Percentiles rank a stretch among this genome's conserved stretches.
phyloP scores from a whole-genome alignment of 768 basidiomycete species.

The Rhizopogon roseolus region DNA sequence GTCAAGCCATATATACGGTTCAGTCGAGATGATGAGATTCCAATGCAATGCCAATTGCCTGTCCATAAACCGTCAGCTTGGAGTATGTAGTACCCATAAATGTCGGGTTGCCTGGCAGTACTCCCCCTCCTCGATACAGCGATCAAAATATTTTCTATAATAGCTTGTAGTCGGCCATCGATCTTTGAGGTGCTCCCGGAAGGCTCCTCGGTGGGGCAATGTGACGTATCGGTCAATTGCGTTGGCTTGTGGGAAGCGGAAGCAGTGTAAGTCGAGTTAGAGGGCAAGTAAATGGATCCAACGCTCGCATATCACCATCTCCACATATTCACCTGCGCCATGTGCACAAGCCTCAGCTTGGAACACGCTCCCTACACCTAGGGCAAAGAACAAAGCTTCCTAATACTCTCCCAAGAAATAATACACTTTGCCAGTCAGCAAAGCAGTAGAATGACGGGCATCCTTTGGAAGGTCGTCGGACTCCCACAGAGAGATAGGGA shows the following conservation, averaged over 20 bases:
- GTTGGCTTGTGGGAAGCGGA: slow-evolving; percentile 54
- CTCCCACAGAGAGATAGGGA: no score
- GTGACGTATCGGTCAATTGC: slow-evolving; percentile 93
- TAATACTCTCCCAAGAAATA: slow-evolving; percentile 95
- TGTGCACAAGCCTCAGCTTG: slow-evolving; percentile 60
- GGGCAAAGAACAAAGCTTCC: slow-evolving; percentile 92
- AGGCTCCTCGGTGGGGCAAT: slow-evolving; percentile 53
- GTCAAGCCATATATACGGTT: slow-evolving; percentile 69
- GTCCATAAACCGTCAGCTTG: slow-evolving; percentile 2
- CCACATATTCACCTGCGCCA: slow-evolving; percentile 82
- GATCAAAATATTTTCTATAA: slow-evolving; percentile 88
- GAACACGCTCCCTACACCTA: slow-evolving; percentile 86
- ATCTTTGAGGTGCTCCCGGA: slow-evolving; percentile 50
- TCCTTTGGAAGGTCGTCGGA: slow-evolving; percentile 66
- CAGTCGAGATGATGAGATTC: slow-evolving; percentile 88
- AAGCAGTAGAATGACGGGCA: slow-evolving; percentile 78
- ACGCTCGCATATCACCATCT: slow-evolving; percentile 88
- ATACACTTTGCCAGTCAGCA: slow-evolving; percentile 95
- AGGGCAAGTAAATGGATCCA: not conserved
- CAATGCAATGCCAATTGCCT: slow-evolving; percentile 95
- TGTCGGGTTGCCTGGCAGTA: slow-evolving; percentile 66
- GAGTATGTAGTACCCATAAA: not conserved
- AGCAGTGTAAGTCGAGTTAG: not conserved
- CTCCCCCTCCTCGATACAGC: slow-evolving; percentile 85
- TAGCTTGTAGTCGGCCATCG: slow-evolving; percentile 72